A percentile compares a stretch with the other conserved stretches of the same genome.
Evolutionary conservation across 306 rosid genomes (phyloP).

Genomic region (Leucaena leucocephala): DNA sequence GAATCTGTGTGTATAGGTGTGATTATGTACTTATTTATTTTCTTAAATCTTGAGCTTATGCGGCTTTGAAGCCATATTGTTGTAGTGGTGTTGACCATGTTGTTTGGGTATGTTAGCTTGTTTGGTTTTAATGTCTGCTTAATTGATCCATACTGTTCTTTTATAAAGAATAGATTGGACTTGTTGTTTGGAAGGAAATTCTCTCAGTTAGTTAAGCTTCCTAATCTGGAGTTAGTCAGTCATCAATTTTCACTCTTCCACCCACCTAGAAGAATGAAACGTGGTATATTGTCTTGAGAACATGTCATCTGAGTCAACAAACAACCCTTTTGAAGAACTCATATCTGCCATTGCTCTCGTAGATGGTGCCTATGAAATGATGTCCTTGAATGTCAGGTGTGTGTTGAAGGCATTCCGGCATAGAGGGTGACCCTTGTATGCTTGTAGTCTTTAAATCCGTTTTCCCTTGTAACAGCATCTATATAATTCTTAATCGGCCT

Average conservation of each 20-base stretch:
- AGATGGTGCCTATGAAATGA: background rate
- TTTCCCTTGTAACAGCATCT: constrained; percentile 1
- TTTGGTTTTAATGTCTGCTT: background rate
- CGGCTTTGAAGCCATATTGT: constrained; percentile 18
- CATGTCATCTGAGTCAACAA: background rate
- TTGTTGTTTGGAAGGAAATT: background rate
- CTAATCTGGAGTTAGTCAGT: background rate
- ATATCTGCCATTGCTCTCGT: background rate
- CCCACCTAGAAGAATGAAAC: background rate
- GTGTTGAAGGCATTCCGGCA: constrained; percentile 1
- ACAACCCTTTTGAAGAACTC: background rate
- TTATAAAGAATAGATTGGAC: background rate
- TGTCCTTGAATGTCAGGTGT: constrained; percentile 1
- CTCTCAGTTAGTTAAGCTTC: background rate
- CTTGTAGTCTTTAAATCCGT: constrained; percentile 1
- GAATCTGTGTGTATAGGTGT: background rate
- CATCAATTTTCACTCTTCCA: background rate
- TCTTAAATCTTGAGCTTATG: constrained; percentile 6
- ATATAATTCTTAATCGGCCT: background rate
- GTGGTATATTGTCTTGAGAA: background rate
- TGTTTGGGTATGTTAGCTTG: background rate
- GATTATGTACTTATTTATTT: background rate
- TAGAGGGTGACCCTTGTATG: constrained; percentile 10
- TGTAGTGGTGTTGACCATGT: background rate
- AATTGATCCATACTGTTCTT: background rate